Evolutionary conservation across 2,329 filamentous ascomycete species (phyloP).

Genomic region (Scopulariopsis brevicaulis): DNA sequence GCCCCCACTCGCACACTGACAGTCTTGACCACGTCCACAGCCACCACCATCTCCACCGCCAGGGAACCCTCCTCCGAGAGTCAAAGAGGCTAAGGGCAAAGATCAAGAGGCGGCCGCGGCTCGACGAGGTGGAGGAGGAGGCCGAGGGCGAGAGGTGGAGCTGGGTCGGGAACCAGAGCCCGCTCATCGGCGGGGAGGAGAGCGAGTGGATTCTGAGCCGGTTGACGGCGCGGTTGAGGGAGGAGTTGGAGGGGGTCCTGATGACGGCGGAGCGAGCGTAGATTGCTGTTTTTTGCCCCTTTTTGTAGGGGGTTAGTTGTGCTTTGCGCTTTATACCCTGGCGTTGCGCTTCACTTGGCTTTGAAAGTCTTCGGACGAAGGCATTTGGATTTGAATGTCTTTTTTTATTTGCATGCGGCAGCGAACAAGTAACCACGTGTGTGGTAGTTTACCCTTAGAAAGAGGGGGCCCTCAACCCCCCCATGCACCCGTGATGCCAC

Average conservation of each 20-base stretch:
- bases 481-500: too few relatives aligned
- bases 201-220: constrained; percentile 63
- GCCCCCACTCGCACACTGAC: neutral
- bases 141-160: constrained; percentile 7
- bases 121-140: neutral
- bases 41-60: neutral
- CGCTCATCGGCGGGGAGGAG: constrained; percentile 59
- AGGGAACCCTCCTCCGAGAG: neutral
- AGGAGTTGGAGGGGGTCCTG: constrained; percentile 29
- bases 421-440: too few relatives aligned
- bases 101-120: neutral
- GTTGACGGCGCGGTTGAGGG: constrained; percentile 44
- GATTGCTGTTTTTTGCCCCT: neutral
- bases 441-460: too few relatives aligned
- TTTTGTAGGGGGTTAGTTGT: neutral
- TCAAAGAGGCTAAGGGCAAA: constrained; percentile 2
- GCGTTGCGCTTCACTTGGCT: too few relatives aligned
- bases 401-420: too few relatives aligned
- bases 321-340: neutral
- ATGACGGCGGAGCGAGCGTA: neutral
- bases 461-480: too few relatives aligned
- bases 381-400: too few relatives aligned
- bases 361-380: too few relatives aligned
- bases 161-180: constrained; percentile 60
- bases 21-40: too few relatives aligned